Percentiles rank a stretch among this genome's conserved stretches.
Conservation (phyloP, 345 rosid genomes). For the Citrus unshiu region DNA sequence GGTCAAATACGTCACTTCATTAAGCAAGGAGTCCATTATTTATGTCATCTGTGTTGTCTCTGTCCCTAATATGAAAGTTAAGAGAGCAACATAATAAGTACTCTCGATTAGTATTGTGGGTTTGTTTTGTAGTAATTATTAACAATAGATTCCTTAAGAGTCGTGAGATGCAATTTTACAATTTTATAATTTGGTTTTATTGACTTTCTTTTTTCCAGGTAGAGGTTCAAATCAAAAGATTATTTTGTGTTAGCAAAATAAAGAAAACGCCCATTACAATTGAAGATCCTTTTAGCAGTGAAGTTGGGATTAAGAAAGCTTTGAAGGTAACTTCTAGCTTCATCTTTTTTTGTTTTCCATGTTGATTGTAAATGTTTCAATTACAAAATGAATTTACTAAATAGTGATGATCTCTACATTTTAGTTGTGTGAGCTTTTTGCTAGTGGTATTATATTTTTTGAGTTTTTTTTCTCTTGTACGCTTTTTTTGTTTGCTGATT, state of each 20-base stretch:
- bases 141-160: background rate
- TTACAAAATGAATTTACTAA: background rate
- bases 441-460: background rate
- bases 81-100: conserved; percentile 55
- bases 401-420: background rate
- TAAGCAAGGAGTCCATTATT: conserved; percentile 66
- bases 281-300: conserved; percentile 84
- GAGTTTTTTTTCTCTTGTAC: background rate
- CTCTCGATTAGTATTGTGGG: background rate
- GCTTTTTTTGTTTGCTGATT: background rate
- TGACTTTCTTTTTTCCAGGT: conserved; percentile 29
- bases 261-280: conserved; percentile 54
- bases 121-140: background rate
- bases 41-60: conserved; percentile 53
- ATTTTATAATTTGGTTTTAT: background rate
- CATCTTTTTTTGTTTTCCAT: background rate
- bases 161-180: background rate
- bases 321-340: conserved; percentile 34
- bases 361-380: background rate
- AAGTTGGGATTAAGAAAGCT: conserved; percentile 66
- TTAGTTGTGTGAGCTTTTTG: background rate
- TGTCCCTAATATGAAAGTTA: conserved; percentile 39
- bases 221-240: conserved; percentile 58
- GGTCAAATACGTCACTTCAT: conserved; percentile 51
- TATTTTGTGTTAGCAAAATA: conserved; percentile 56